Base-by-base conservation (phyloP, 768 basidiomycete genomes). In the Agaricus subrufescens region DNA sequence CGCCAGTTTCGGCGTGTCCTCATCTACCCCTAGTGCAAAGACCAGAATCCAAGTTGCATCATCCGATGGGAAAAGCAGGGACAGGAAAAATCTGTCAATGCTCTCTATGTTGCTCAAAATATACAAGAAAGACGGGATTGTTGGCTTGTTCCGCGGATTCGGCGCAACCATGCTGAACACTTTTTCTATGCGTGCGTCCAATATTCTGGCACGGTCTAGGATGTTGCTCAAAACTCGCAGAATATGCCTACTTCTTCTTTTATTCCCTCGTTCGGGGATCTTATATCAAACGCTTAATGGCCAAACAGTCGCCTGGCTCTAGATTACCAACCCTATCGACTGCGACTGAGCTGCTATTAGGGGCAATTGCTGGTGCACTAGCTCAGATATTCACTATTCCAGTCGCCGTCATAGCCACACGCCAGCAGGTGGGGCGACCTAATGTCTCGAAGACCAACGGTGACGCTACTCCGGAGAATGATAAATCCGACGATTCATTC, bases 221-320 rank as follows among this genome's bases (percentile, higher is more conserved):
- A 23, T 31, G 5, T 34, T 37, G 45, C 26, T 27, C 10, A 57
- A 11, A 27, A 8, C n/a, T 50, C 37, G 43, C 60, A 97, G 95
- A 97, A 84, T 98, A 95, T 67, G 96, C 97, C 26, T 99, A 99
- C 75, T 99, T 99, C 80, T 98, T 96, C 80, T 98, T 97, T 76
- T 98, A 98, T 69, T 90, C 94, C 23, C 78, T 94, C 69, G 89
- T 98, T 26, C 84, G 97, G 61, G 84, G 79, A 23, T 80, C 89
- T 4, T 94, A 94, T 71, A 82, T 89, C 63, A 86, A 83, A 64
- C 82, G 91, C 15, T 71, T 92, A 47, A 72, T 79, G 10, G 72
- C 77, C 19, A 82, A 77, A 53, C 75, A 84, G 1, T 82, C 86
- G 0, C 64, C 81, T 1, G 85, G 88, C 4, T 76, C 83, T 29